A percentile compares a stretch with the other conserved stretches of the same genome.
Evolutionary conservation across 805 yeast species (phyloP).

Genomic region (Saturnispora besseyi): DNA sequence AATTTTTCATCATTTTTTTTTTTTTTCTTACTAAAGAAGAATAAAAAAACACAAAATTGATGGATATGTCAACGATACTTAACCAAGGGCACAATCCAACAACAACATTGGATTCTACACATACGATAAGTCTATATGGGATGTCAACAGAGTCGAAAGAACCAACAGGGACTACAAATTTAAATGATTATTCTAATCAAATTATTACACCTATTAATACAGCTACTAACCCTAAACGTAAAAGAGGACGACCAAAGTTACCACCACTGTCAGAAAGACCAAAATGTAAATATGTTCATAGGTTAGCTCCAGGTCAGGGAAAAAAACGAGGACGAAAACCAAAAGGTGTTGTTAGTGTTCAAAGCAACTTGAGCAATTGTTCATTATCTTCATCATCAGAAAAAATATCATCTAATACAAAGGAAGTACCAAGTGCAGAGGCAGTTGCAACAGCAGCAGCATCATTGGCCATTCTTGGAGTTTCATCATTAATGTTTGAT

Average conservation of each 20-base stretch:
- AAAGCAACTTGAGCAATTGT: constrained; percentile 4
- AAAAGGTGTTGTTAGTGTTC: constrained; percentile 2
- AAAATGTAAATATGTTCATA: constrained; percentile 18
- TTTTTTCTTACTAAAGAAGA: not conserved
- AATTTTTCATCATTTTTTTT: too few species aligned
- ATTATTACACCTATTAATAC: not conserved
- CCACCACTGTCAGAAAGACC: constrained; percentile 22
- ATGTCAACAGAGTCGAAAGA: not conserved
- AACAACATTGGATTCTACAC: not conserved
- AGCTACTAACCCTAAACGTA: constrained; percentile 12
- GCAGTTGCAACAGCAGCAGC: not conserved
- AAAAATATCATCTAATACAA: constrained; percentile 7
- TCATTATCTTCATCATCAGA: constrained; percentile 12
- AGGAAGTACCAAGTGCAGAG: not conserved
- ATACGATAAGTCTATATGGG: not conserved
- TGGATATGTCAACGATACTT: not conserved
- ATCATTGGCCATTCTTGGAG: not conserved
- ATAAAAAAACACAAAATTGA: not conserved
- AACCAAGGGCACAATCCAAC: not conserved
- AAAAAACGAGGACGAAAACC: constrained; percentile 15
- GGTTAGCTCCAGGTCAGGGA: constrained; percentile 8
- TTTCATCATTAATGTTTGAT: not conserved
- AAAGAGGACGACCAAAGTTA: constrained; percentile 24
- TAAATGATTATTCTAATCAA: not conserved
- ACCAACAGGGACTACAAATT: not conserved